Percentiles rank a stretch among this genome's conserved stretches.
Evolutionary conservation across 2,329 filamentous ascomycete species (phyloP).

Genomic region (Cryphonectria nitschkei): DNA sequence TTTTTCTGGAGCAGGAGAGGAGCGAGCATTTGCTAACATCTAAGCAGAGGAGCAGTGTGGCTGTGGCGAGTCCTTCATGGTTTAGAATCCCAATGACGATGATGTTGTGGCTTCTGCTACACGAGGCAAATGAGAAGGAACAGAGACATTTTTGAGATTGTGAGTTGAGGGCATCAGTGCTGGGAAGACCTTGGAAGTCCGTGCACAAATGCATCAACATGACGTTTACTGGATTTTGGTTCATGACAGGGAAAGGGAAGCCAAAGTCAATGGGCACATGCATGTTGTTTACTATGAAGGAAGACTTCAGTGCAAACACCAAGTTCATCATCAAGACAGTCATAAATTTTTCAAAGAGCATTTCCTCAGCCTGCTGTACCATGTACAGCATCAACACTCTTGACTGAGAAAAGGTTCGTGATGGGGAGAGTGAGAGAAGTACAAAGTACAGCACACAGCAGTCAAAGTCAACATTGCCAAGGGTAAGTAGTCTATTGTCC

Average conservation of each 20-base stretch:
- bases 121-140: too few species aligned
- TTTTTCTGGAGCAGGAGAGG: not conserved
- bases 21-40: slow-evolving; percentile 36
- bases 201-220: slow-evolving; percentile 16
- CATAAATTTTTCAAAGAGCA: not conserved
- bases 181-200: slow-evolving; percentile 3
- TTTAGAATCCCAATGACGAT: slow-evolving; percentile 45
- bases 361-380: not conserved
- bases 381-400: too few species aligned
- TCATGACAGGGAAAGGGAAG: not conserved
- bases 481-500: too few species aligned
- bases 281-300: not conserved
- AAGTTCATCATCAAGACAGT: not conserved
- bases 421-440: not conserved
- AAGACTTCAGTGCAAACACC: not conserved
- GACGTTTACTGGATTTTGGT: slow-evolving; percentile 18
- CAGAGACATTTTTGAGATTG: not conserved
- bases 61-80: slow-evolving; percentile 96
- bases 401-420: not conserved
- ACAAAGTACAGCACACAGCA: not conserved
- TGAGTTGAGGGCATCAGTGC: not conserved
- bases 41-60: slow-evolving; percentile 89
- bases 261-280: not conserved
- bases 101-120: not conserved
- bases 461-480: not conserved